Evolutionary conservation across 768 basidiomycete species (phyloP), one percentile per base, ranked within the genome.

Genomic region (Tubosaeta sp.): DNA sequence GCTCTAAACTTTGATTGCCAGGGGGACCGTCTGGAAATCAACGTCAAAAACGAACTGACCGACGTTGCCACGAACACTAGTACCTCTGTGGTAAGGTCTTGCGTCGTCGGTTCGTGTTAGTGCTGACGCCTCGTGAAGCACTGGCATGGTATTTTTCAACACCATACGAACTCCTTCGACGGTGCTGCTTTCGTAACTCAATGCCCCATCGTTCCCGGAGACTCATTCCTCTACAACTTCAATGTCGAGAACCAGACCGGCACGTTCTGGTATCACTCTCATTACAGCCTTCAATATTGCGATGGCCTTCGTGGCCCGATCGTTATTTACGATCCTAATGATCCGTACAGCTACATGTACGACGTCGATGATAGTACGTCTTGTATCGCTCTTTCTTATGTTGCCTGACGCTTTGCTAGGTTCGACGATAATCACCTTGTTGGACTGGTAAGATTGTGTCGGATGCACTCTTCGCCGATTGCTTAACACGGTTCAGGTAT

Each of bases 241-340:
- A 36, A 44, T 8, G 53, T 59, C 16, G 43, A 47, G 12, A 48
- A 51, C 45, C 70, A 71, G 51, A 44, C 68, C 21, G 66, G 65
- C 43, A 75, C 71, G 35, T 81, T 71, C 53, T 80, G 79, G 77
- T 77, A 72, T 58, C 75, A 61, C 54, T 76, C 74, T 14, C 78
- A 79, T 49, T 62, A 70, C 66, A 71, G 69, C 6, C 71, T 71
- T 1, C 80, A 81, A 55, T 81, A 80, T 48, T 82, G 81, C 45
- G 80, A 82, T 48, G 80, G 80, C 0, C 67, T 82, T 22, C 63
- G 80, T 38, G 80, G 79, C 0, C 68, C 74, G 3, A 32, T 80
- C 31, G 70, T 81, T 7, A 64, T 81, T 13, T 76, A 78, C 32
- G 76, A 78, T 42, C 69, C 65, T 8, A 18, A 63, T 11, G 71